Conservation (phyloP, 176 grass and related monocot genomes). For the Oryza punctata region DNA sequence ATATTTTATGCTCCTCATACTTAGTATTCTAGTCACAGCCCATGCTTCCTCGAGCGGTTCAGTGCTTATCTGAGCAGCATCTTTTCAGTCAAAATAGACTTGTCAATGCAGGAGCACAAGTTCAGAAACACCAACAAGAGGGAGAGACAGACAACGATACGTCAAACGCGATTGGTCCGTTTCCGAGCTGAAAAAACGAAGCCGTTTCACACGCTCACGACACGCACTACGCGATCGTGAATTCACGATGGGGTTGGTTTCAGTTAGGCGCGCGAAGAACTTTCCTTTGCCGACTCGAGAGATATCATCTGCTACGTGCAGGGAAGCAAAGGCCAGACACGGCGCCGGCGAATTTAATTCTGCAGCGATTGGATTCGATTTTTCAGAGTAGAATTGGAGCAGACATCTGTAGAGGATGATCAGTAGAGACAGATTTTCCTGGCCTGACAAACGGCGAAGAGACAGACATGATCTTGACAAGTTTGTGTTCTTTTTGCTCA, state of each 20-base stretch:
- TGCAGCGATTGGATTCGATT: neutral
- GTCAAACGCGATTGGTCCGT: neutral
- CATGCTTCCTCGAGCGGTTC: neutral
- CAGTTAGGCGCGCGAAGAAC: neutral
- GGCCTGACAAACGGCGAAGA: neutral
- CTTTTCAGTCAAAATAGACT: neutral
- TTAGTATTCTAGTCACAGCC: neutral
- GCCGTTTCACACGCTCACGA: neutral
- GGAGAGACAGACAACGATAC: neutral
- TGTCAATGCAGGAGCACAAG: neutral
- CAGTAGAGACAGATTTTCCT: neutral
- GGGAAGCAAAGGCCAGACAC: neutral
- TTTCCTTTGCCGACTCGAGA: neutral
- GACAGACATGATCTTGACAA: neutral
- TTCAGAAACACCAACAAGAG: neutral
- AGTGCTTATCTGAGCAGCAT: neutral
- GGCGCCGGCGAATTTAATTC: neutral
- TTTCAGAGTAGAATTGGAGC: neutral
- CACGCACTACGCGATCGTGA: neutral
- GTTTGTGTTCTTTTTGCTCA: neutral
- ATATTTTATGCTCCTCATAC: neutral
- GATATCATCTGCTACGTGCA: neutral
- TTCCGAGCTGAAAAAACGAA: neutral
- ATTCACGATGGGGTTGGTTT: neutral
- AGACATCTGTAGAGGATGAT: neutral